Base-by-base conservation (phyloP, 352 stramenopile species). In the Lagenidium sp. region DNA sequence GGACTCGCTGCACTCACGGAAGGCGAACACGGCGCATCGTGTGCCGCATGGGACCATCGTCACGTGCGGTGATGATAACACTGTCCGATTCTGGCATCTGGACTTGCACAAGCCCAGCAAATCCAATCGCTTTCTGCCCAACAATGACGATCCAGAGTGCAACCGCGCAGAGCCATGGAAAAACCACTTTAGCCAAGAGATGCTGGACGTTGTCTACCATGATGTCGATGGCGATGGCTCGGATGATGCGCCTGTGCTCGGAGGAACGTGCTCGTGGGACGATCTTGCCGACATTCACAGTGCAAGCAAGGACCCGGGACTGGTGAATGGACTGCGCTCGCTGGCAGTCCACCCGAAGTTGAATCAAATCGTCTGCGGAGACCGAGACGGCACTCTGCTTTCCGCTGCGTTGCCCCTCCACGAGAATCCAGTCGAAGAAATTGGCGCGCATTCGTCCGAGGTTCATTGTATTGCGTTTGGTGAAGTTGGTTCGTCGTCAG, bases 1-100 rank as follows among this genome's bases (percentile, higher is more conserved):
- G 3, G 63, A 66, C 8, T 36, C 21, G 19, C 35, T 47, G 23
- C 32, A 56, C 30, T 36, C 13, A 32, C 46, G 37, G 8, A 55
- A 45, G 7, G 22, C 13, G 20, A 41, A 42, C 36, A 54, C 47
- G 1, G 40, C 54, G 4, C 47, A 44, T 15, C 43, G 65, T 1
- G 45, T 88, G 11, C 85, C 85, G 1, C 67, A 69, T 12, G 76
- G 76, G 5, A 67, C 76, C 3, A 82, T 96, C 45, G 64, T 94
- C 4, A 95, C 82, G 0, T 92, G 79, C 43, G 68, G 68, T 4
- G 80, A 89, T 20, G 86, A 96, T 50, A 89, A 93, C 43, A 95
- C 85, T 0, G 44, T 94, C 16, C 67, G 83, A 1, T 57, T 95
- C 6, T 96, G 86, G 86, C 71, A 95, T 47, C 48, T 95, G 21